Conservation (phyloP, 495 filamentous ascomycete species). For the Durotheca rogersii region DNA sequence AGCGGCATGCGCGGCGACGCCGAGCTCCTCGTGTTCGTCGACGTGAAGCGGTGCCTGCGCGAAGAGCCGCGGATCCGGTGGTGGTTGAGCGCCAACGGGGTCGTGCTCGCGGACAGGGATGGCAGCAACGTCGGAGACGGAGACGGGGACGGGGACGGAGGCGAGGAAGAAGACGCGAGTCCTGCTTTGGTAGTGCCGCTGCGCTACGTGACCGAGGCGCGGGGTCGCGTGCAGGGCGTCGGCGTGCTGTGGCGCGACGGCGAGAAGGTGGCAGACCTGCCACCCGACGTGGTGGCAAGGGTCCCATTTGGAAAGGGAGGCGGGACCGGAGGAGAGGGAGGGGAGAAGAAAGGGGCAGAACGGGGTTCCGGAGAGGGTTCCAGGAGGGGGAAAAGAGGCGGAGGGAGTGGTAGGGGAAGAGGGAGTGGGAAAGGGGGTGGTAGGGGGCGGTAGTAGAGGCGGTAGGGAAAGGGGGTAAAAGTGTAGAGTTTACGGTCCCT, state of each 20-base stretch:
- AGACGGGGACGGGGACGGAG: too few species aligned
- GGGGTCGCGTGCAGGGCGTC: conserved; percentile 58
- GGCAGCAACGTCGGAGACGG: too few species aligned
- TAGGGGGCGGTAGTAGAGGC: not conserved
- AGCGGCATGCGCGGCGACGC: conserved; percentile 83
- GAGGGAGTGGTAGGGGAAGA: conserved; percentile 4
- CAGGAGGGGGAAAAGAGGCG: conserved; percentile 8
- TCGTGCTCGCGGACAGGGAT: conserved; percentile 54
- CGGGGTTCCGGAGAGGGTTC: conserved; percentile 11
- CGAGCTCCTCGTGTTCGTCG: conserved; percentile 76
- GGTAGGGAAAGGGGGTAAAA: not conserved
- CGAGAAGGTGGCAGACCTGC: conserved; percentile 57
- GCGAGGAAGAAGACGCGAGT: too few species aligned
- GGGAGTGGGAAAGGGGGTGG: conserved; percentile 2
- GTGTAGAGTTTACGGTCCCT: not conserved
- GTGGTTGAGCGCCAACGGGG: conserved; percentile 86
- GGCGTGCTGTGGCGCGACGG: conserved; percentile 68
- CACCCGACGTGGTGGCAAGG: conserved; percentile 43
- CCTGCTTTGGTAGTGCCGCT: too few species aligned
- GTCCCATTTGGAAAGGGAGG: conserved; percentile 50
- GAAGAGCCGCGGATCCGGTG: conserved; percentile 67
- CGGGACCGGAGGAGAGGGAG: conserved; percentile 24
- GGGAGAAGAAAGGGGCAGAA: conserved; percentile 21
- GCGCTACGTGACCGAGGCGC: conserved; percentile 54
- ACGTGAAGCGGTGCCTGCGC: conserved; percentile 63